Conservation (phyloP, 352 stramenopile genomes). For the Phytophthora podocarpi region DNA sequence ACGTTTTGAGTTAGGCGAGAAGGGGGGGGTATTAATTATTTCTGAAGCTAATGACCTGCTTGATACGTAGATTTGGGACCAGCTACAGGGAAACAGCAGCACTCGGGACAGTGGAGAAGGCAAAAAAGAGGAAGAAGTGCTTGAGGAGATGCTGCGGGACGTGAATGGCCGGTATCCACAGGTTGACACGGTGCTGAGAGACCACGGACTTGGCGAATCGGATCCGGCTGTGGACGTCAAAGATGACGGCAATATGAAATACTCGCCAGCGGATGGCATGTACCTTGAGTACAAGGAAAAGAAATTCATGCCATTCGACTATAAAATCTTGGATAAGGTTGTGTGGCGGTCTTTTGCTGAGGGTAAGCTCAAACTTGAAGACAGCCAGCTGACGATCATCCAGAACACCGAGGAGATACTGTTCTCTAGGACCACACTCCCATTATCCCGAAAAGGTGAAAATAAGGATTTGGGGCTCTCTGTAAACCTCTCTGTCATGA, state of each 20-base stretch:
- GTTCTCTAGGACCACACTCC: slow-evolving; percentile 13
- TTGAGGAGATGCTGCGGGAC: slow-evolving; percentile 28
- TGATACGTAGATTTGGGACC: slow-evolving; percentile 28
- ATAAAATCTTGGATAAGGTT: slow-evolving; percentile 31
- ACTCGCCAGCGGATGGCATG: slow-evolving; percentile 28
- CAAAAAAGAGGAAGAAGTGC: slow-evolving; percentile 26
- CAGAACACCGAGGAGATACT: slow-evolving; percentile 19
- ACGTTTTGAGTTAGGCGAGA: not conserved
- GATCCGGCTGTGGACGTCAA: slow-evolving; percentile 16
- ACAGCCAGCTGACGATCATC: slow-evolving; percentile 22
- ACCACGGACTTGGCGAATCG: slow-evolving; percentile 19
- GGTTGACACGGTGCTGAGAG: slow-evolving; percentile 16
- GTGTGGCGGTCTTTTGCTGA: slow-evolving; percentile 37
- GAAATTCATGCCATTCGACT: slow-evolving; percentile 43
- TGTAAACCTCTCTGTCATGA: slow-evolving; percentile 15
- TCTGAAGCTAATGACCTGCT: too few relatives aligned
- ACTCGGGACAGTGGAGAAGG: not conserved
- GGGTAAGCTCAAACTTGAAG: slow-evolving; percentile 35
- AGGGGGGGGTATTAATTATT: too few relatives aligned
- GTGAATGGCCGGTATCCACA: slow-evolving; percentile 23
- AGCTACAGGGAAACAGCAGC: slow-evolving; percentile 32
- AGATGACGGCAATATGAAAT: slow-evolving; percentile 31
- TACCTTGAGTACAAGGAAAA: slow-evolving; percentile 43
- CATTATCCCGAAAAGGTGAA: slow-evolving; percentile 16
- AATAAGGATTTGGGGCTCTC: slow-evolving; percentile 17